These are phyloP conservation scores for Paramecium bursaria DNA, from an alignment of 73 alveolate genomes.

Conservation along the genomic window DNA sequence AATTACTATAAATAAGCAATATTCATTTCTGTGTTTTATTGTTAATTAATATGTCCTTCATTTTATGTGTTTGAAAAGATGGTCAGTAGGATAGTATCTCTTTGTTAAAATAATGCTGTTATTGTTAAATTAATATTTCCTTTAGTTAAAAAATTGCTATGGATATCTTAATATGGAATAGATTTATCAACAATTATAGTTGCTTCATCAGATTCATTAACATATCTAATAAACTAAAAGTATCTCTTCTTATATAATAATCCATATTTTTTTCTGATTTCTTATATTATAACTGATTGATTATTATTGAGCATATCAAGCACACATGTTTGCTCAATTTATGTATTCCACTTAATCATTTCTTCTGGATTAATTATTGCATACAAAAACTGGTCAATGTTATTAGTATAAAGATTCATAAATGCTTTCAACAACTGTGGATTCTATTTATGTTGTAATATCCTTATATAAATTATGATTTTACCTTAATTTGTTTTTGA, in stretches of 20 bases:
- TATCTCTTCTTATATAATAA: slow-evolving; percentile 23
- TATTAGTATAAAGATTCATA: not conserved
- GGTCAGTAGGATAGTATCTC: no score
- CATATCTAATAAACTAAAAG: slow-evolving; percentile 14
- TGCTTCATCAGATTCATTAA: not conserved
- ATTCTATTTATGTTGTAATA: slow-evolving; percentile 14
- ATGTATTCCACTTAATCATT: slow-evolving; percentile 44
- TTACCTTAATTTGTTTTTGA: slow-evolving; percentile 45
- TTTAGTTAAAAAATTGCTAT: slow-evolving; percentile 1
- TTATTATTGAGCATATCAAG: not conserved
- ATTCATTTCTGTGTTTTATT: no score
- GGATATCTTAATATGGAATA: no score
- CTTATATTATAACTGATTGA: not conserved
- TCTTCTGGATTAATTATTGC: slow-evolving; percentile 18
- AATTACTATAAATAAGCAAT: no score
- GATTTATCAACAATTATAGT: slow-evolving; percentile 27
- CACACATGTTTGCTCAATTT: not conserved
- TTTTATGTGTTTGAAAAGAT: no score
- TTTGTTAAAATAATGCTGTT: slow-evolving; percentile 19
- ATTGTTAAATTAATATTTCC: slow-evolving; percentile 20
- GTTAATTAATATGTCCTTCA: no score
- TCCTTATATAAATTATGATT: no score
- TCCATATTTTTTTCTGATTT: slow-evolving; percentile 33
- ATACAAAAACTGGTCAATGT: not conserved
- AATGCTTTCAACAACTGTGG: not conserved